Conservation (phyloP, 495 filamentous ascomycete genomes). For the Podospora australis region DNA sequence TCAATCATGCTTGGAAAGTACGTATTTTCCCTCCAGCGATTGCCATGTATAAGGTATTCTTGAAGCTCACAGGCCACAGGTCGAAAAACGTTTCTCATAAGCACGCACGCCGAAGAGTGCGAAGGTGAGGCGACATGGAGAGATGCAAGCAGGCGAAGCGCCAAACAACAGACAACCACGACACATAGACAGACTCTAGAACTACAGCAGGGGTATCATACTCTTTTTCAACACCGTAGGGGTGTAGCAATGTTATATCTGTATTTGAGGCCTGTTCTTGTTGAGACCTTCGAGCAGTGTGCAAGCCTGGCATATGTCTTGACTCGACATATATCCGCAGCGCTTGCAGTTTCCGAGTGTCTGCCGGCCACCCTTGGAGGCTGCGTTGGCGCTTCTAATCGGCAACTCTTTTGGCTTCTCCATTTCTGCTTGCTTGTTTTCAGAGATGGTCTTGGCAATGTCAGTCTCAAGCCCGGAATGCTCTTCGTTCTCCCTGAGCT, state of each 20-base stretch:
- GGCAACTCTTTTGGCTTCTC: slow-evolving; percentile 15
- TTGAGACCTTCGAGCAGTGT: slow-evolving; percentile 84
- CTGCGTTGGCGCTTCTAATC: slow-evolving; percentile 9
- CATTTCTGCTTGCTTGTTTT: slow-evolving; percentile 8
- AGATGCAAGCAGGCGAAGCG: not conserved
- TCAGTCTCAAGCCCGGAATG: slow-evolving; percentile 65
- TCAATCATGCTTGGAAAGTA: slow-evolving; percentile 92
- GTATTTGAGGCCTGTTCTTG: slow-evolving; percentile 76
- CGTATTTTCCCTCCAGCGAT: not conserved
- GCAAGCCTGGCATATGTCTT: slow-evolving; percentile 92
- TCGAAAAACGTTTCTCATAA: slow-evolving; percentile 46
- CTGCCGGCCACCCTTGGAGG: slow-evolving; percentile 45
- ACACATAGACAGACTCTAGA: too few species aligned
- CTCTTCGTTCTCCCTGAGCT: slow-evolving; percentile 61
- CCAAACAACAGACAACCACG: too few species aligned
- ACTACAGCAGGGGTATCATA: too few species aligned
- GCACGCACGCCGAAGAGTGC: too few species aligned
- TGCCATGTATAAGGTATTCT: too few species aligned
- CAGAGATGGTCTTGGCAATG: slow-evolving; percentile 42
- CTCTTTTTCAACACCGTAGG: not conserved
- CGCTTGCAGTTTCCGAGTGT: slow-evolving; percentile 75
- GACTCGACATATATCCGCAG: slow-evolving; percentile 94
- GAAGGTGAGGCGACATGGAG: too few species aligned
- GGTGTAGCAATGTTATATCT: slow-evolving; percentile 42
- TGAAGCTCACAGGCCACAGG: slow-evolving; percentile 28